Base-by-base conservation (phyloP, 345 rosid genomes). In the Ceriops tagal region DNA sequence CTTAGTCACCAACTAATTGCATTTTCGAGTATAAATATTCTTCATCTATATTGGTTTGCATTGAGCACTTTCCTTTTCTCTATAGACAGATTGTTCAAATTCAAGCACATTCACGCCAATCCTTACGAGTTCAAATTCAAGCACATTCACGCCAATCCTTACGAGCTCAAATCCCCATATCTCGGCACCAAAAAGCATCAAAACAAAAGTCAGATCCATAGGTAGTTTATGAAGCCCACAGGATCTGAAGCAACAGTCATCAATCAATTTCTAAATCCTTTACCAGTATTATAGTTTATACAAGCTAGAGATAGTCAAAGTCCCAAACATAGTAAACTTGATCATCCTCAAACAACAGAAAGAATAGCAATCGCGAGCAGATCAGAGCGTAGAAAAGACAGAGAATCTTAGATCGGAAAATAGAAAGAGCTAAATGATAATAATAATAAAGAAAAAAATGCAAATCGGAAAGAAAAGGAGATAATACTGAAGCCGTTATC, bases 401-500 rank as follows among this genome's bases (percentile, higher is more conserved):
- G 19, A 24, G 49, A 65, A 16, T 15, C 47, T 20, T 46, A 35
- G 65, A 72, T 60, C 71, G 20, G 35, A 51, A 31, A n/a, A 51
- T 4, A 61, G 34, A 70, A 37, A 56, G 5, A 39, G 35, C 8
- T 24, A 55, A 22, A 59, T 6, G 28, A 51, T 20, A 3, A 55
- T 4, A 28, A 28, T 28, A 1, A 28, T 24, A 6, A 65, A n/a
- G n/a, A n/a, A 26, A 34, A 27, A 16, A 21, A 20, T 5, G 7
- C 37, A 26, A 16, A 10, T 58, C 11, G 13, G 52, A 27, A 37
- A 46, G 53, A 61, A 60, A 13, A 19, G 2, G 2, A 15, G 32
- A 19, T 18, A 62, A 73, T 76, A 88, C 93, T 80, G 85, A 83
- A 86, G 69, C 90, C 90, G 64, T 77, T 77, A 11, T 81, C 85